These are phyloP conservation scores for Nitzschia palea DNA, from an alignment of 108 stramenopile species.

Conservation along the genomic window DNA sequence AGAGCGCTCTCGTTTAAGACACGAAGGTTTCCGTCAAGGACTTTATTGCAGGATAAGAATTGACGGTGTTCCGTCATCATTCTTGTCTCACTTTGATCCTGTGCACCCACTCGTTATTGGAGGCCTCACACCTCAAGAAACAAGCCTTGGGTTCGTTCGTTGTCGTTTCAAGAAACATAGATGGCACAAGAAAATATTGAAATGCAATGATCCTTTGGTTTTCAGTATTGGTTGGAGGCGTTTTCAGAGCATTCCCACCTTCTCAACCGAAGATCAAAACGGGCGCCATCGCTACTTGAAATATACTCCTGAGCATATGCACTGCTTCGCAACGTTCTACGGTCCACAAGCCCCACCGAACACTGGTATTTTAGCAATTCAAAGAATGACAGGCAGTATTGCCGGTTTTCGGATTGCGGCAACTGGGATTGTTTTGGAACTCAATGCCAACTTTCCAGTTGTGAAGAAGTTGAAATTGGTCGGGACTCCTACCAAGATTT, in stretches of 20 bases:
- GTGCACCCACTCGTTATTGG: conserved; percentile 91
- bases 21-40: conserved; percentile 94
- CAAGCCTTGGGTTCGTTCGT: conserved; percentile 79
- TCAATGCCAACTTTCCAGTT: conserved; percentile 89
- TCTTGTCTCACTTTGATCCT: conserved; percentile 80
- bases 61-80: conserved; percentile 82
- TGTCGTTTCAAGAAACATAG: conserved; percentile 97
- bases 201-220: conserved; percentile 94
- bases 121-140: conserved; percentile 93
- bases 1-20: conserved; percentile 70
- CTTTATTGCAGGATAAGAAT: conserved; percentile 92
- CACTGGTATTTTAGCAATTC: conserved; percentile 95
- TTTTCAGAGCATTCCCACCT: conserved; percentile 92
- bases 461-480: conserved; percentile 99
- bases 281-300: conserved; percentile 82
- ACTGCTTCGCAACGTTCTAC: conserved; percentile 95
- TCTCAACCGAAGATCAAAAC: conserved; percentile 63
- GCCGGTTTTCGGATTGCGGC: conserved; percentile 93
- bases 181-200: conserved; percentile 93
- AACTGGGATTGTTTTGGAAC: conserved; percentile 93
- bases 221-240: conserved; percentile 97
- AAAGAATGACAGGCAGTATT: conserved; percentile 64
- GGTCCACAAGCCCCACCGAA: conserved; percentile 95
- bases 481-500: conserved; percentile 95
- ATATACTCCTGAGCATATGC: conserved; percentile 99